Base-by-base conservation (phyloP, 345 rosid genomes). In the Populus tremula region DNA sequence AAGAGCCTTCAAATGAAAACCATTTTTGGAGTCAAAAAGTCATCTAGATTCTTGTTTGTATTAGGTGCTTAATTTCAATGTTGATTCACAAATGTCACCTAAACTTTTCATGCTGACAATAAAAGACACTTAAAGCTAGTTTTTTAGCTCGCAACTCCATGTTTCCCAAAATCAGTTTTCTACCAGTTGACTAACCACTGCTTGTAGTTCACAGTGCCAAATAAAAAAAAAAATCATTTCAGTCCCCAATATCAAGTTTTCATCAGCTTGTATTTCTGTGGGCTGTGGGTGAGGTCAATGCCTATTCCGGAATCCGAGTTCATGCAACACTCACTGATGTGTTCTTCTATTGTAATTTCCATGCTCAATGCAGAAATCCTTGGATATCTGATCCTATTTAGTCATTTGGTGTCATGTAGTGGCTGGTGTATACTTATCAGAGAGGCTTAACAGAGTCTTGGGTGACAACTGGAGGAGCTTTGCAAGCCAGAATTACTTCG, bases 381-480 rank as follows among this genome's bases (percentile, higher is more conserved):
- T 73, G 17, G 49, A 61, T 43, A 61, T 68, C 35, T 49, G 50
- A 12, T 35, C 72, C 69, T 14, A 64, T 53, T 23, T 74, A 17
- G 47, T 31, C 38, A 62, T 23, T 16, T 79, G 73, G 73, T 85
- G 65, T 65, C 53, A 56, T 86, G 84, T 76, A 96, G 97, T 94
- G 95, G 87, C 82, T 76, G 98, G 97, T 20, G 99, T 96, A 12
- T 94, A 90, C 86, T 86, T 88, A 74, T 97, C 99, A 17, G 99
- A 96, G 93, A 88, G 68, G 77, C 84, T 96, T 49, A 96, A 96
- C 76, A 78, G 54, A 76, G 49, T 91, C 68, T 81, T 96, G 74
- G 84, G 83, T 73, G 82, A 81, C 62, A 90, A 92, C 71, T 96
- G 97, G 97, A 90, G 79, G 78, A 89, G 89, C 84, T 94, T 96